Conservation (phyloP, 2,329 filamentous ascomycete genomes). For the Rhexocercosporidium sp. region DNA sequence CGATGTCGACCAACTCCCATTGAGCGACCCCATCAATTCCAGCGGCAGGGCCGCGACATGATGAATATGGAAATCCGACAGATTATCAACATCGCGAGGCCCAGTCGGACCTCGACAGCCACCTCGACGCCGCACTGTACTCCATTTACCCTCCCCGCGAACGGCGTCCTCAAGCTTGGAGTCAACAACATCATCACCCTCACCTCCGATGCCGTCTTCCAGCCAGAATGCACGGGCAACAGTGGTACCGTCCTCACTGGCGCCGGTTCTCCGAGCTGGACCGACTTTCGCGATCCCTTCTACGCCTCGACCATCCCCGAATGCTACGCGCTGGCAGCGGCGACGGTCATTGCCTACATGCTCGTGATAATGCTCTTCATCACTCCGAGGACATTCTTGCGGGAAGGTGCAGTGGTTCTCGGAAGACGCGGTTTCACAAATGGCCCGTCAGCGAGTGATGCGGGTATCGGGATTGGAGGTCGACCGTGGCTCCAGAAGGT, state of each 20-base stretch:
- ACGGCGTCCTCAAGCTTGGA: constrained; percentile 53
- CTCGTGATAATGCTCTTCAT: constrained; percentile 89
- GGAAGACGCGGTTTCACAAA: constrained; percentile 85
- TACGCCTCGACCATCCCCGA: constrained; percentile 93
- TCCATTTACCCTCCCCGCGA: constrained; percentile 64
- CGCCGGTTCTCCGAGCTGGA: constrained; percentile 27
- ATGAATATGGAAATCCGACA: constrained; percentile 39
- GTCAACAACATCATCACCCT: constrained; percentile 48
- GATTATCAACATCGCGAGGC: constrained; percentile 37
- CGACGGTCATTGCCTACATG: constrained; percentile 87
- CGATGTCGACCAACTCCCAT: constrained; percentile 30
- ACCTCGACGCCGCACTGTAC: constrained; percentile 57
- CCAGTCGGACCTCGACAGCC: constrained; percentile 43
- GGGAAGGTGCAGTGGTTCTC: constrained; percentile 82
- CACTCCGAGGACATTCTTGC: constrained; percentile 89
- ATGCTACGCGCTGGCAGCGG: constrained; percentile 89
- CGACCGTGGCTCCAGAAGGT: constrained; percentile 93
- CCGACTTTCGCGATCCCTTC: constrained; percentile 81
- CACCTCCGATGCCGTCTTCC: constrained; percentile 53
- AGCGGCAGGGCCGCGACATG: constrained; percentile 39
- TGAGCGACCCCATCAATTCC: constrained; percentile 25
- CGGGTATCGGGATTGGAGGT: constrained; percentile 84
- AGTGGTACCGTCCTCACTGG: constrained; percentile 39
- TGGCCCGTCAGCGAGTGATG: constrained; percentile 69
- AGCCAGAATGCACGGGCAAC: constrained; percentile 52